A percentile compares a stretch with the other conserved stretches of the same genome.
phyloP scores from a whole-genome alignment of 2,329 filamentous ascomycete genomes.

The Calonectria hawksworthii region DNA sequence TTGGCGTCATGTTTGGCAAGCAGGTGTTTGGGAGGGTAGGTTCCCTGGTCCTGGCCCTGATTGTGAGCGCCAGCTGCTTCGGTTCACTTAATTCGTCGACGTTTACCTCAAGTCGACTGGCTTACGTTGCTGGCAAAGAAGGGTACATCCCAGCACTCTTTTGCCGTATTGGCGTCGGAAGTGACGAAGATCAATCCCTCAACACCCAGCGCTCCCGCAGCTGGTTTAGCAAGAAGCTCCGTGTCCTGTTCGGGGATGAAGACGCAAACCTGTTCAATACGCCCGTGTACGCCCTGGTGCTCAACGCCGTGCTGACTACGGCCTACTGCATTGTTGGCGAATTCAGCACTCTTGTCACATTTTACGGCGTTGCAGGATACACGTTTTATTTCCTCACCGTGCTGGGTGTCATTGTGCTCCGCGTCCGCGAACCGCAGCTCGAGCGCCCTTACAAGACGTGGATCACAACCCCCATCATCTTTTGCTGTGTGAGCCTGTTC shows the following conservation, averaged over 20 bases:
- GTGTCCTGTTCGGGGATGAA: constrained; percentile 79
- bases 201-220: constrained; percentile 64
- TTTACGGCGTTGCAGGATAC: constrained; percentile 97
- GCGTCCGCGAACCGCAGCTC: constrained; percentile 87
- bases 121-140: constrained; percentile 96
- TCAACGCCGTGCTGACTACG: constrained; percentile 82
- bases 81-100: constrained; percentile 94
- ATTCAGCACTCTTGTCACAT: constrained; percentile 92
- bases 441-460: constrained; percentile 95
- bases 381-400: constrained; percentile 98
- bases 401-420: constrained; percentile 89
- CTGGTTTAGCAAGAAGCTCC: constrained; percentile 71
- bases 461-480: constrained; percentile 97
- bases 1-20: constrained; percentile 93
- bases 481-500: constrained; percentile 97
- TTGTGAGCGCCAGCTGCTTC: constrained; percentile 93
- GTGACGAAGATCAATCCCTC: constrained; percentile 55
- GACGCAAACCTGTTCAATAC: constrained; percentile 90
- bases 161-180: constrained; percentile 81
- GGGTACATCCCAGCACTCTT: constrained; percentile 90
- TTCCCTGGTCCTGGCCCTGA: constrained; percentile 85
- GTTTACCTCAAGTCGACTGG: constrained; percentile 91
- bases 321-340: constrained; percentile 89
- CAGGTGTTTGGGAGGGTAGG: constrained; percentile 91
- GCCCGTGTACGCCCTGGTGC: constrained; percentile 89